Evolutionary conservation across 1,284 basidiomycete species (phyloP).

Genomic region (Puccinia polysora): DNA sequence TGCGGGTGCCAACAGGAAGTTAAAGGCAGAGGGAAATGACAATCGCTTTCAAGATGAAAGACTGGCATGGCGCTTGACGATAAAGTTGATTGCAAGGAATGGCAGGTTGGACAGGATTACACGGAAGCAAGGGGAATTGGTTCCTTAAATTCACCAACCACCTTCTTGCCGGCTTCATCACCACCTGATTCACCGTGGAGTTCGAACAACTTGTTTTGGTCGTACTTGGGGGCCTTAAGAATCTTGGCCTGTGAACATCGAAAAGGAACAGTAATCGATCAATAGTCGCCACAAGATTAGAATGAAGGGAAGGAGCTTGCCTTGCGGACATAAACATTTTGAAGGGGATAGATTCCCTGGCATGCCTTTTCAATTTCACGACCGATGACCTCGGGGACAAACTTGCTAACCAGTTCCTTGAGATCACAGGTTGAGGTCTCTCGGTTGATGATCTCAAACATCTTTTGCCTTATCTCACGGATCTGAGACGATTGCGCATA

Average conservation of each 20-base stretch:
- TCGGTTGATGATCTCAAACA: conserved; percentile 99
- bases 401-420: conserved; percentile 97
- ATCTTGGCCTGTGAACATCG: conserved; percentile 59
- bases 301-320: conserved; percentile 51
- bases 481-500: conserved; percentile 95
- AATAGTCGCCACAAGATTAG: neutral
- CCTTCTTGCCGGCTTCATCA: conserved; percentile 49
- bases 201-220: conserved; percentile 88
- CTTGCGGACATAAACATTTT: conserved; percentile 98
- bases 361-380: conserved; percentile 99
- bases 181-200: conserved; percentile 77
- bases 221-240: conserved; percentile 94
- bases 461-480: conserved; percentile 97
- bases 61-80: too few species aligned
- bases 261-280: neutral
- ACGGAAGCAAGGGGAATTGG: conserved; percentile 39
- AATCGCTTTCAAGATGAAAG: too few species aligned
- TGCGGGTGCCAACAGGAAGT: too few species aligned
- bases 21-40: too few species aligned
- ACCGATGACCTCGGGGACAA: conserved; percentile 97
- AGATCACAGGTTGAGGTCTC: conserved; percentile 93
- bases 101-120: too few species aligned
- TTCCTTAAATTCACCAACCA: conserved; percentile 41
- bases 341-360: conserved; percentile 92
- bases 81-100: too few species aligned